Evolutionary conservation across 1,284 basidiomycete genomes (phyloP).

Genomic region (Vanrija humicola): DNA sequence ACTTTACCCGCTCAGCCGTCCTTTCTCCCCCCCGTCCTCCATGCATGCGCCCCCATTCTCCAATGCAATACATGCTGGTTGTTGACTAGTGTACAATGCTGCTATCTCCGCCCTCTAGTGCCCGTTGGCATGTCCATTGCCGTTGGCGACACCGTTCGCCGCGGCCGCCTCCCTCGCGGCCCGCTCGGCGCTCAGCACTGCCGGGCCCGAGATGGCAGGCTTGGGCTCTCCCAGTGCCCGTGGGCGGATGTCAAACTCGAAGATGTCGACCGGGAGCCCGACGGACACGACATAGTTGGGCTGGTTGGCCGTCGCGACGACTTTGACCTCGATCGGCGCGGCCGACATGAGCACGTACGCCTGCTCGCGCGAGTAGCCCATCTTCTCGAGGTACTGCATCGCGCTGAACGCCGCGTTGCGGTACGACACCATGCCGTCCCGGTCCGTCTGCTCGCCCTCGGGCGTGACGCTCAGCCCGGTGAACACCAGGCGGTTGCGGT

Average conservation of each 20-base stretch:
- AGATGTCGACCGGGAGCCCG: conserved; percentile 28
- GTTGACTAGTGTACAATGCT: no score
- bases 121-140: conserved; percentile 36
- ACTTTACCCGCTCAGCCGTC: no score
- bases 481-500: conserved; percentile 27
- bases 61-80: no score
- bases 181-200: not conserved
- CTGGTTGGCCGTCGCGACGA: conserved; percentile 28
- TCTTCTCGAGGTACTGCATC: conserved; percentile 61
- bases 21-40: no score
- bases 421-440: conserved; percentile 51
- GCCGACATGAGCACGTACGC: conserved; percentile 69
- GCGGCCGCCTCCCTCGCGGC: not conserved
- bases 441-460: conserved; percentile 22
- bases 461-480: conserved; percentile 19
- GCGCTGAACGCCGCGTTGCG: conserved; percentile 73
- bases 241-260: conserved; percentile 30
- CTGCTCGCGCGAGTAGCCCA: conserved; percentile 56
- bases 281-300: conserved; percentile 30
- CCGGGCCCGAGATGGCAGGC: not conserved
- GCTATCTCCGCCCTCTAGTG: no score
- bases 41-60: no score
- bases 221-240: not conserved
- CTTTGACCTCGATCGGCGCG: conserved; percentile 60
- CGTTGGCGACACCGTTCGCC: conserved; percentile 56